Percentiles rank a stretch among this genome's conserved stretches.
phyloP scores from a whole-genome alignment of 805 yeast species.

The Middelhovenomyces tepae region DNA sequence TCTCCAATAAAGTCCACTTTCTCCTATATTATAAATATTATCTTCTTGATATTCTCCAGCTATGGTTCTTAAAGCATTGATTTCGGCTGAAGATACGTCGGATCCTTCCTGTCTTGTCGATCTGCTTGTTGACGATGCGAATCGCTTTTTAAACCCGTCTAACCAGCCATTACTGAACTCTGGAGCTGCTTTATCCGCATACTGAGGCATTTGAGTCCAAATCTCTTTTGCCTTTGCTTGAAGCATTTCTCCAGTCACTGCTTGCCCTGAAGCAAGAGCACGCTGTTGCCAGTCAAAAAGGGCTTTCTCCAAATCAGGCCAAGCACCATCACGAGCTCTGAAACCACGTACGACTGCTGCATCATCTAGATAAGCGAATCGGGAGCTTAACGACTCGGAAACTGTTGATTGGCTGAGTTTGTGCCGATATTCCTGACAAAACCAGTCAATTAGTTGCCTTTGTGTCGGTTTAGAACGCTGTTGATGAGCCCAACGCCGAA shows the following conservation, averaged over 20 bases:
- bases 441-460: conserved; percentile 11
- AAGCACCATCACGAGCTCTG: conserved; percentile 3
- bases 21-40: conserved; percentile 3
- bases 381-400: conserved; percentile 10
- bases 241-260: conserved; percentile 7
- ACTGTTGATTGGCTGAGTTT: conserved; percentile 10
- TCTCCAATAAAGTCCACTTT: conserved; percentile 10
- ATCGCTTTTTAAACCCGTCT: conserved; percentile 10
- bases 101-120: conserved; percentile 1
- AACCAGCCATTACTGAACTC: conserved; percentile 12
- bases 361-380: conserved; percentile 9
- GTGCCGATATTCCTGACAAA: conserved; percentile 7
- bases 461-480: conserved; percentile 9
- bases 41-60: conserved; percentile 5
- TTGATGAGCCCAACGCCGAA: conserved; percentile 8
- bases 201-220: conserved; percentile 11
- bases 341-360: too few species aligned
- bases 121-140: conserved; percentile 4
- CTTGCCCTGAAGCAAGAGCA: conserved; percentile 5
- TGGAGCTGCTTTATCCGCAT: conserved; percentile 6
- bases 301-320: conserved; percentile 9
- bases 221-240: conserved; percentile 7
- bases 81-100: conserved; percentile 3
- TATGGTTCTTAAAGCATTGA: neutral
- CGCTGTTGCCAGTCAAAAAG: conserved; percentile 10